Evolutionary conservation across 805 yeast genomes (phyloP).

Genomic region (Cyberlindnera mycetangii): DNA sequence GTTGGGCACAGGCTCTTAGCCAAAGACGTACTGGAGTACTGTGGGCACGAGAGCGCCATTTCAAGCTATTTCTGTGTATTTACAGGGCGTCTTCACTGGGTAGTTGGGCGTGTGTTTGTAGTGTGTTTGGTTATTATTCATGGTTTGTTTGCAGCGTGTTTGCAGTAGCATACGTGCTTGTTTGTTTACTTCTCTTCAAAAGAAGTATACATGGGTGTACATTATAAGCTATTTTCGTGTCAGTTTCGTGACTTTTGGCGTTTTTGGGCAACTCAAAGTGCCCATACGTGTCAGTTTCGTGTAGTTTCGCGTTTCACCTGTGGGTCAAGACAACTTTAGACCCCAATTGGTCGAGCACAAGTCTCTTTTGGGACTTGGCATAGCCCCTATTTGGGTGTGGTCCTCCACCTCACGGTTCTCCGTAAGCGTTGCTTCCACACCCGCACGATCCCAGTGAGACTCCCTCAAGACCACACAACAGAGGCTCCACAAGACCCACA

Average conservation of each 20-base stretch:
- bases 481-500: too few species aligned
- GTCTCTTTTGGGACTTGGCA: not conserved
- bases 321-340: not conserved
- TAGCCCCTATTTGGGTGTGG: not conserved
- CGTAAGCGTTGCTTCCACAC: too few species aligned
- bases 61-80: too few species aligned
- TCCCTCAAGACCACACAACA: too few species aligned
- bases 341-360: not conserved
- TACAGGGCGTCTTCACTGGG: too few species aligned
- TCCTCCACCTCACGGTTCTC: too few species aligned
- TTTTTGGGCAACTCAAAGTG: not conserved
- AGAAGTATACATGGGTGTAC: not conserved
- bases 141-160: not conserved
- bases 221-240: not conserved
- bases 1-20: too few species aligned
- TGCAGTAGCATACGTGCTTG: not conserved
- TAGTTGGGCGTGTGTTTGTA: too few species aligned
- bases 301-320: constrained; percentile 1
- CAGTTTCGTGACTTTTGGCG: not conserved
- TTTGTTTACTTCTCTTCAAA: not conserved
- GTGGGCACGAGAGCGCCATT: too few species aligned
- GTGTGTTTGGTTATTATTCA: not conserved
- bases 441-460: too few species aligned
- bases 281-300: constrained; percentile 1
- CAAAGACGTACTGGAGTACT: too few species aligned